phyloP scores from a whole-genome alignment of 352 stramenopile species.

The Phytophthora aleatoria region DNA sequence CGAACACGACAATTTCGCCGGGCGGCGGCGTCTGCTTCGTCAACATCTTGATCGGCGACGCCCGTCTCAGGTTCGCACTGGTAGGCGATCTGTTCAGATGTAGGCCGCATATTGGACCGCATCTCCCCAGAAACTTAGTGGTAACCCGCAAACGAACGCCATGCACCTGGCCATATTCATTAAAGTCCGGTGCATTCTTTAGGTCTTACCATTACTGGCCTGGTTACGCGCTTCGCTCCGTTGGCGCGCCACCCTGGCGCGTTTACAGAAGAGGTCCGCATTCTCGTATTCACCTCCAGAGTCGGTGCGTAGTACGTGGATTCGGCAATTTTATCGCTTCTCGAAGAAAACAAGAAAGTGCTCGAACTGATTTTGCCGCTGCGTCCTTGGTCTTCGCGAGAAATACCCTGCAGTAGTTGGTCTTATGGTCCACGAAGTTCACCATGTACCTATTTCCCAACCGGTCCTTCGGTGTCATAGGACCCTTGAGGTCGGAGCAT shows the following conservation, averaged over 20 bases:
- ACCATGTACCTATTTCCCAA: background rate
- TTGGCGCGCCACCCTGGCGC: background rate
- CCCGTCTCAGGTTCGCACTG: no score
- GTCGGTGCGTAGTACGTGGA: background rate
- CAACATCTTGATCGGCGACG: no score
- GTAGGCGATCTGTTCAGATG: no score
- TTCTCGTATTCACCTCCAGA: background rate
- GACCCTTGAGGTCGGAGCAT: background rate
- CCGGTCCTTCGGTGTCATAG: background rate
- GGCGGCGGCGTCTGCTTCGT: no score
- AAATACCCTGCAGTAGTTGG: background rate
- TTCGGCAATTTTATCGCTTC: background rate
- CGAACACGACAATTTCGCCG: no score
- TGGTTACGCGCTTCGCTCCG: background rate
- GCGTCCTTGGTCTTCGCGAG: background rate
- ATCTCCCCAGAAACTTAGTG: no score
- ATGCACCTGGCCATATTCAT: no score
- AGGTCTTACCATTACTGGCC: background rate
- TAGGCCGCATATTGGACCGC: no score
- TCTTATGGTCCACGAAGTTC: background rate
- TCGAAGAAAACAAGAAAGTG: background rate
- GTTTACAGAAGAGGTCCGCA: background rate
- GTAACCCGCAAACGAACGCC: no score
- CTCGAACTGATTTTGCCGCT: background rate
- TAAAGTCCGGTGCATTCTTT: background rate